Evolutionary conservation across 768 basidiomycete genomes (phyloP), one percentile per base, ranked within the genome.

Genomic region (Trametes elegans): DNA sequence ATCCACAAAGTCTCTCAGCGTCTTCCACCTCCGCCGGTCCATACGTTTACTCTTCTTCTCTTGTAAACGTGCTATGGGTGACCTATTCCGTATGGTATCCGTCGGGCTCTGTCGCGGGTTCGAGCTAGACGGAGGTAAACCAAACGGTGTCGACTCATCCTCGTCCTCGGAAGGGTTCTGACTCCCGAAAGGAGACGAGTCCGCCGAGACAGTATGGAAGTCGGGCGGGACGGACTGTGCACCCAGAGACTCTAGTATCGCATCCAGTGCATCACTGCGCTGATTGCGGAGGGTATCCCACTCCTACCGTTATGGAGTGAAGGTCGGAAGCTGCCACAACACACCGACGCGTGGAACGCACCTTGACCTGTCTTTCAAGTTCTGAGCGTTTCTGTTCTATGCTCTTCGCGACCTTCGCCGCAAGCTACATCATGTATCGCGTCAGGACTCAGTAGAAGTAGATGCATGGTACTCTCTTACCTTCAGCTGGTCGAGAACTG

Each of bases 1-100:
- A 62, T 92, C 88, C 31, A 92, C 88, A 68, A 93, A 93, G 66
- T 93, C 90, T 29, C 91, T 80, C 29, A 93, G 65, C 0, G 87
- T 88, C 75, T 90, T 93, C 90, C 90, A 92, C 28, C 73, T 76
- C 35, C 73, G 76, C 53, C 83, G 74, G 61, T 86, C 84, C 23
- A 63, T 65, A 19, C 35, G 32, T 24, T 34, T 49, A 41, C 29
- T 38, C 27, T 28, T 47, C 51, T 39, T 53, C 51, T 58, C 51
- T 13, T 42, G 32, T 52, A 61, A 56, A 27, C 59, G 62, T 3
- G 52, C 60, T 24, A 48, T 47, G 10, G 49, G 58, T 8, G 60
- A 64, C 3, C 66, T 62, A 38, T 55, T 62, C 13, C 68, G 64
- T 13, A 80, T 51, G 34, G 80, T 76, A 56, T 75, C 73, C 7